phyloP scores from a whole-genome alignment of 164 flowering plant genomes.

The Houttuynia cordata region DNA sequence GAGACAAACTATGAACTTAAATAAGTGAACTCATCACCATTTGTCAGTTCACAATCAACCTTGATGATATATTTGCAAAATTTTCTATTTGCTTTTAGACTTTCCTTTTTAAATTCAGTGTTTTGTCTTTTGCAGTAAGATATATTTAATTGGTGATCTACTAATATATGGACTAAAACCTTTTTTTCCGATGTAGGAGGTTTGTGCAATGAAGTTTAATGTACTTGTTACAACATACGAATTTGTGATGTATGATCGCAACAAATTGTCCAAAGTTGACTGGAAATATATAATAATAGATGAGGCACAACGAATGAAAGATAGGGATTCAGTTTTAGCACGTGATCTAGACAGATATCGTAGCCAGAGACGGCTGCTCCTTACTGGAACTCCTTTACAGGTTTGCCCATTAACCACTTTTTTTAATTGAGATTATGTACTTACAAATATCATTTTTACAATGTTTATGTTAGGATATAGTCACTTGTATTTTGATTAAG shows the following conservation, averaged over 20 bases:
- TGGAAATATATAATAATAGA: constrained; percentile 99
- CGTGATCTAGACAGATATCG: constrained; percentile 99
- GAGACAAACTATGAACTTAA: no score
- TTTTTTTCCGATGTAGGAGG: constrained; percentile 48
- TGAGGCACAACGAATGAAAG: constrained; percentile 99
- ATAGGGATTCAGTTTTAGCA: constrained; percentile 93
- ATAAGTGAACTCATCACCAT: no score
- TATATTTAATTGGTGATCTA: neutral
- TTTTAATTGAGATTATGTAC: neutral
- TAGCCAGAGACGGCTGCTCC: constrained; percentile 89
- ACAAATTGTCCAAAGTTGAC: constrained; percentile 89
- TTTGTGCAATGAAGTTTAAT: constrained; percentile 85
- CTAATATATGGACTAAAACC: constrained; percentile 3
- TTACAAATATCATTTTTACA: no score
- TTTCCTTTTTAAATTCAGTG: neutral
- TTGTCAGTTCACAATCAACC: no score
- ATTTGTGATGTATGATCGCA: constrained; percentile 93
- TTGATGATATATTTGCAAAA: neutral
- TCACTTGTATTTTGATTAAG: no score
- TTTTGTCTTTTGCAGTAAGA: neutral
- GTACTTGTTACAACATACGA: constrained; percentile 98
- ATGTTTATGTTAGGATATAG: no score
- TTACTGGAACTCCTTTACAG: constrained; percentile 97
- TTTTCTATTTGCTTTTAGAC: neutral
- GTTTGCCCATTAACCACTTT: constrained; percentile 20